phyloP scores from a whole-genome alignment of 1,284 basidiomycete species.

The Leccinum huronense region DNA sequence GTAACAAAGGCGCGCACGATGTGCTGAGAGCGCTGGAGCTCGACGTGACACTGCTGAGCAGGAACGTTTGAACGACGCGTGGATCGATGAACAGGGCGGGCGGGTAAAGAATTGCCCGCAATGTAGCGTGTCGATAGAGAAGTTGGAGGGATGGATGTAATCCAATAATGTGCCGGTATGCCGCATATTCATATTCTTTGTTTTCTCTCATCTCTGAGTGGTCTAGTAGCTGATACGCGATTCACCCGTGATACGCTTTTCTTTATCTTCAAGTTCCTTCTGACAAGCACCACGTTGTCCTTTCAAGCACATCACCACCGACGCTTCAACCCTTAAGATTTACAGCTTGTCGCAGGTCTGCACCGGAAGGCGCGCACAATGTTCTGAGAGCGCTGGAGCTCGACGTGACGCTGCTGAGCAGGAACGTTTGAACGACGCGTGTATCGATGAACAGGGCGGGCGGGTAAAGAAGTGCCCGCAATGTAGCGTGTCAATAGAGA shows the following conservation, averaged over 20 bases:
- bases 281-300: constrained; percentile 7
- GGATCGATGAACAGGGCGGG: constrained; percentile 36
- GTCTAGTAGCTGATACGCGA: constrained; percentile 25
- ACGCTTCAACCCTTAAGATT: constrained; percentile 42
- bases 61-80: constrained; percentile 45
- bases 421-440: constrained; percentile 45
- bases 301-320: neutral
- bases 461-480: constrained; percentile 40
- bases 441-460: constrained; percentile 36
- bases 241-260: constrained; percentile 37
- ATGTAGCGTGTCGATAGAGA: constrained; percentile 48
- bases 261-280: constrained; percentile 3
- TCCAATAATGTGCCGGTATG: constrained; percentile 47
- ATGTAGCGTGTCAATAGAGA: constrained; percentile 48
- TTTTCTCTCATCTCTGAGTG: too few relatives aligned
- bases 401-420: constrained; percentile 41
- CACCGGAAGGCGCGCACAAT: constrained; percentile 44
- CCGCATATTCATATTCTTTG: too few relatives aligned
- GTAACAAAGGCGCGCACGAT: constrained; percentile 54
- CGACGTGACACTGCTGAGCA: constrained; percentile 41
- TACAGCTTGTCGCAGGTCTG: constrained; percentile 56
- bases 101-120: constrained; percentile 40
- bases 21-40: constrained; percentile 38
- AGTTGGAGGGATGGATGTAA: constrained; percentile 55
- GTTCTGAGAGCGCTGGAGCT: constrained; percentile 38